Base-by-base conservation (phyloP, 116 monocot species). In the Dioscorea cayenensis region DNA sequence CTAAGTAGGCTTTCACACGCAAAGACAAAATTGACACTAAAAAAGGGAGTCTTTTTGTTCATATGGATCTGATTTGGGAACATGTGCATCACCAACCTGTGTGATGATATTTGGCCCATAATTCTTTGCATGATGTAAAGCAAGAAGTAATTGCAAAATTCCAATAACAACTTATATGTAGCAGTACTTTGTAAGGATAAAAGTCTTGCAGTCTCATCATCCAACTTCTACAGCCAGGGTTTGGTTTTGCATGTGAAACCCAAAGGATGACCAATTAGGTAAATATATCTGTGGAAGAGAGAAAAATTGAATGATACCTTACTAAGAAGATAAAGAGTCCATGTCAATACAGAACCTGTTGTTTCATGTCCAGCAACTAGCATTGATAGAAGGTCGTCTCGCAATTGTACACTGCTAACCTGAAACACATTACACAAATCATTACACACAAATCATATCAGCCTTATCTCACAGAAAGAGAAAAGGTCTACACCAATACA, bases 341-440 rank as follows among this genome's bases (percentile, higher is more conserved):
- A 96, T 73, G 96, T 96, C 55, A 96, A 76, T 21, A 92, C 96
- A 18, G 96, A 96, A 28, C 90, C 92, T 70, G 96, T 96, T 61
- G 96, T 96, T 77, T 96, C 96, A 76, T 96, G 92, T 35, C 96
- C 96, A 77, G 96, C 96, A 83, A 96, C 92, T 51, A 96, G 77
- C 96, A 96, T 92, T 19, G 96, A 96, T 48, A 96, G 76, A 49
- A 96, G 82, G 72, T 92, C 92, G 81, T 96, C 96, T 71, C 96
- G 67, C 65, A 96, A 73, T 70, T 96, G 96, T 61, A 83, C 73
- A 67, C 96, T 96, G 28, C 85, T 86, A 79, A 96, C 92, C 96
- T 96, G 89, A 63, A 81, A 73, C 23, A 28, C 27, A 58, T 22
- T 23, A 49, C 60, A 49, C 11, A 19, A 68, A 43, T 43, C 66